Conservation (phyloP, 2,329 filamentous ascomycete species). For the Cucurbitaria berberidis region DNA sequence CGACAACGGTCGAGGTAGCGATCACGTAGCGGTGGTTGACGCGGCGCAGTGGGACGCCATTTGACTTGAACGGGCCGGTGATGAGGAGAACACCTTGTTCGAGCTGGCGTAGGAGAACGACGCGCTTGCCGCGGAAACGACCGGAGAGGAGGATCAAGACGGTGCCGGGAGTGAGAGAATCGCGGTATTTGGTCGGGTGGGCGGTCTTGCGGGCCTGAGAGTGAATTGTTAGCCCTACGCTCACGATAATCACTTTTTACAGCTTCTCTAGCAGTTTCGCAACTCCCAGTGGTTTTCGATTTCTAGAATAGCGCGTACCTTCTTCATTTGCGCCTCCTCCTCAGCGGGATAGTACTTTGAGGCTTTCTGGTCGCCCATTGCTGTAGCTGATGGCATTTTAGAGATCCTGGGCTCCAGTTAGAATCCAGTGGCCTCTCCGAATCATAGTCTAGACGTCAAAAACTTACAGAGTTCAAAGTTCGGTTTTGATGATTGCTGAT, state of each 20-base stretch:
- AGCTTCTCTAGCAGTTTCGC: background rate
- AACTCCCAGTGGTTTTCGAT: background rate
- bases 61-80: slow-evolving; percentile 99
- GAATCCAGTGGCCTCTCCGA: background rate
- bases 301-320: slow-evolving; percentile 69
- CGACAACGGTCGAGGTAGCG: slow-evolving; percentile 82
- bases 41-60: slow-evolving; percentile 93
- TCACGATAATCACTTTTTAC: background rate
- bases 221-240: slow-evolving; percentile 10
- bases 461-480: slow-evolving; percentile 6
- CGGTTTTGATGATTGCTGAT: slow-evolving; percentile 17
- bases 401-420: slow-evolving; percentile 11
- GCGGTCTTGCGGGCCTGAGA: slow-evolving; percentile 88
- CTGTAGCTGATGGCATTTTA: background rate
- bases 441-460: background rate
- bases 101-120: slow-evolving; percentile 96
- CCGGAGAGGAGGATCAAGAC: slow-evolving; percentile 98
- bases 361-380: slow-evolving; percentile 70
- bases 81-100: slow-evolving; percentile 96
- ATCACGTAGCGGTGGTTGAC: slow-evolving; percentile 94
- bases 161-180: slow-evolving; percentile 89
- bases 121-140: slow-evolving; percentile 99
- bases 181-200: slow-evolving; percentile 84
- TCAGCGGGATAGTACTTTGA: slow-evolving; percentile 98
- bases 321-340: slow-evolving; percentile 86